A percentile compares a stretch with the other conserved stretches of the same genome.
These are phyloP conservation scores for Gnaphalium uliginosum DNA, from an alignment of 129 eudicot species.

Conservation along the genomic window DNA sequence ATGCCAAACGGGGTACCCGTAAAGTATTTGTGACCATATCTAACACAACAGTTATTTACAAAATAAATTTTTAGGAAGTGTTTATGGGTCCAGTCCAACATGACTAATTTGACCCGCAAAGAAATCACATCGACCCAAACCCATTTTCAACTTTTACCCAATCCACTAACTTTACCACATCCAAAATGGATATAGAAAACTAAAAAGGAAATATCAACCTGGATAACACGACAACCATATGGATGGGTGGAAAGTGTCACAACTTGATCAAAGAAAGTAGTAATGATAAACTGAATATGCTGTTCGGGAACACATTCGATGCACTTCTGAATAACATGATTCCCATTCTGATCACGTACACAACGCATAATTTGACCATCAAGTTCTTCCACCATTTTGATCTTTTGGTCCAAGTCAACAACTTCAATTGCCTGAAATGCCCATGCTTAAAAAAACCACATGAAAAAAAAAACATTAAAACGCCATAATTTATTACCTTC, in stretches of 20 bases:
- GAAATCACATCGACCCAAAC: background rate
- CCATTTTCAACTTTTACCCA: background rate
- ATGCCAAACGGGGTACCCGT: background rate
- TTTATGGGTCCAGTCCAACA: background rate
- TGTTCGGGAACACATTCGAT: constrained; percentile 97
- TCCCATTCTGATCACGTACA: constrained; percentile 94
- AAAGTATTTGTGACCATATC: background rate
- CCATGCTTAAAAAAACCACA: background rate
- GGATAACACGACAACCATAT: constrained; percentile 92
- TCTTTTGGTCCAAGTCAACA: constrained; percentile 90
- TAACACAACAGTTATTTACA: background rate
- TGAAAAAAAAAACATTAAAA: background rate
- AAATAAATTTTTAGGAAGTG: background rate
- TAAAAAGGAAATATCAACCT: constrained; percentile 37
- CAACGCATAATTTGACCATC: constrained; percentile 93
- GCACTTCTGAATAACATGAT: constrained; percentile 91
- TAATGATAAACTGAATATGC: constrained; percentile 70
- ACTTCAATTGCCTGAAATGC: constrained; percentile 81
- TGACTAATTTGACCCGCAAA: background rate
- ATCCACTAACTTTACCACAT: background rate
- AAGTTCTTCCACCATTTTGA: constrained; percentile 87
- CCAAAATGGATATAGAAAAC: background rate
- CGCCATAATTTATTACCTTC: constrained; percentile 43
- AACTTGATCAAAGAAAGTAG: constrained; percentile 79
- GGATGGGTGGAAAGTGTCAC: constrained; percentile 93